These are phyloP conservation scores for Lotmaria passim DNA, from an alignment of 208 protist genomes.

Conservation along the genomic window DNA sequence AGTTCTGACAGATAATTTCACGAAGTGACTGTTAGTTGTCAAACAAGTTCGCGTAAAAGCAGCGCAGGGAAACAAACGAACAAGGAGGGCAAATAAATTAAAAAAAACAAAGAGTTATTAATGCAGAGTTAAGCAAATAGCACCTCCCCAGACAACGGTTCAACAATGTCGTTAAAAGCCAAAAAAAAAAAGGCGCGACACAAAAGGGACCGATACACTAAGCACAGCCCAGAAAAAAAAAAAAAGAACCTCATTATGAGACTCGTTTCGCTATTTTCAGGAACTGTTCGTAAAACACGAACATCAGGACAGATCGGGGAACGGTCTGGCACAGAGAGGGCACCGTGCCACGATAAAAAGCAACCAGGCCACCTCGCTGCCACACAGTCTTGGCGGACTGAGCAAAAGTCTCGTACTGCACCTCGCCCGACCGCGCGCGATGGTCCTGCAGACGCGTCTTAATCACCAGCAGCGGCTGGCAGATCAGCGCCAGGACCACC, in stretches of 20 bases:
- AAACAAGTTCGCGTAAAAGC: neutral
- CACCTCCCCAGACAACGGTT: too few relatives aligned
- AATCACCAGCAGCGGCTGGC: constrained; percentile 74
- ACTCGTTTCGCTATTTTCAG: constrained; percentile 33
- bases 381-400: constrained; percentile 60
- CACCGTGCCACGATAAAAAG: constrained; percentile 76
- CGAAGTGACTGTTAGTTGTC: too few relatives aligned
- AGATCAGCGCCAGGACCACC: constrained; percentile 48
- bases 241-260: neutral
- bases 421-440: constrained; percentile 55
- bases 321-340: constrained; percentile 72
- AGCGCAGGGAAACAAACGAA: constrained; percentile 1
- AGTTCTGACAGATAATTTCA: too few relatives aligned
- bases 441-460: constrained; percentile 91
- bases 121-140: too few relatives aligned
- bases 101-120: too few relatives aligned
- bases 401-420: constrained; percentile 72
- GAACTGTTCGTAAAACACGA: constrained; percentile 87
- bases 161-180: constrained; percentile 4
- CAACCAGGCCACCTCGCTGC: constrained; percentile 42
- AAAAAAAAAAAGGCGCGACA: too few relatives aligned
- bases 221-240: constrained; percentile 5
- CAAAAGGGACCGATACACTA: too few relatives aligned
- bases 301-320: constrained; percentile 73
- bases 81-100: too few relatives aligned